Conservation (phyloP, 495 filamentous ascomycete species). For the Cudoniella acicularis region DNA sequence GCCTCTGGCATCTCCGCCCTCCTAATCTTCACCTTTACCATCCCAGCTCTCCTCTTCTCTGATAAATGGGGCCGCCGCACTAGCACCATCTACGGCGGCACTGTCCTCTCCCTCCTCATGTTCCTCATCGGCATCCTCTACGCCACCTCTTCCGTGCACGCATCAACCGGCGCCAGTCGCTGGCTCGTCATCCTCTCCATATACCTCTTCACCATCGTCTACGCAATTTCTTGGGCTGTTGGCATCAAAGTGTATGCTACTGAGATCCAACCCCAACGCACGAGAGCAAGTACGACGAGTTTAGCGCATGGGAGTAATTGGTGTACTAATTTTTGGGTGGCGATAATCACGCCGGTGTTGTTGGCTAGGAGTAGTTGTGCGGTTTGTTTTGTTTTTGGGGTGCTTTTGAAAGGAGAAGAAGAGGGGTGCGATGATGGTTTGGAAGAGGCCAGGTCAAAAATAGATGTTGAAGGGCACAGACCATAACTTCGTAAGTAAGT, state of each 20-base stretch:
- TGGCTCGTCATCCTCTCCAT: constrained; percentile 56
- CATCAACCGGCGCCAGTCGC: constrained; percentile 38
- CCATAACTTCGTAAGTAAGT: too few relatives aligned
- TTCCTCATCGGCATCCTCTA: constrained; percentile 43
- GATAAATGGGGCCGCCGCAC: constrained; percentile 62
- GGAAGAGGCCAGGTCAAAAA: too few relatives aligned
- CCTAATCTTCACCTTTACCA: constrained; percentile 40
- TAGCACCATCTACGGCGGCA: constrained; percentile 50
- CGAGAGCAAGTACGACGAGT: constrained; percentile 46
- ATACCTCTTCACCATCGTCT: constrained; percentile 37
- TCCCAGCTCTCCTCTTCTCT: constrained; percentile 50
- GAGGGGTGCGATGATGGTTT: too few relatives aligned
- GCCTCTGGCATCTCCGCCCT: constrained; percentile 44
- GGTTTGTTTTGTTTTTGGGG: constrained; percentile 59
- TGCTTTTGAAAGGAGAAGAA: too few relatives aligned
- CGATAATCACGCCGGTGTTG: constrained; percentile 59
- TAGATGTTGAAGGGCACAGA: too few relatives aligned
- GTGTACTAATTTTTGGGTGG: constrained; percentile 56
- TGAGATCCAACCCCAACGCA: constrained; percentile 50
- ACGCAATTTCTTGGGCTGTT: constrained; percentile 46
- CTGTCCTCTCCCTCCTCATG: constrained; percentile 39
- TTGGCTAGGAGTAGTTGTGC: constrained; percentile 52
- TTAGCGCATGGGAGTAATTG: constrained; percentile 46
- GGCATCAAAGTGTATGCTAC: constrained; percentile 49
- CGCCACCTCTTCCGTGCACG: constrained; percentile 44